These are phyloP conservation scores for Inga oerstediana DNA, from an alignment of 306 rosid genomes.

Conservation along the genomic window DNA sequence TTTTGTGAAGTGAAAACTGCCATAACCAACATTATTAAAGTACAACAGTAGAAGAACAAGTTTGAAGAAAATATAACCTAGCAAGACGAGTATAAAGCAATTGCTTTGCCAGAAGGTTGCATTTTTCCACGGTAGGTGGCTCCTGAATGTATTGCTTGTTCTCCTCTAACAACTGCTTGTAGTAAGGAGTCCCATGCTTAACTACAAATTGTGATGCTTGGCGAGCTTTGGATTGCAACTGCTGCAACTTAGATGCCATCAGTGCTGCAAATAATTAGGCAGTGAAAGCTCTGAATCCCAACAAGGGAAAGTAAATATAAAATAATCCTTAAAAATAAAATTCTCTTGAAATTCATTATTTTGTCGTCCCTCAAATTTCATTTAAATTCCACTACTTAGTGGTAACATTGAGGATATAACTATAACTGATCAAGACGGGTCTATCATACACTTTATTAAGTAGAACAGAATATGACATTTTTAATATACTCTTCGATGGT, in stretches of 20 bases:
- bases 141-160: constrained; percentile 91
- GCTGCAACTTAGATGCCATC: constrained; percentile 80
- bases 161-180: constrained; percentile 81
- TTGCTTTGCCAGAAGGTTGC: constrained; percentile 75
- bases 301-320: not conserved
- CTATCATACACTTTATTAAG: not conserved
- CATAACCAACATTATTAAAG: constrained; percentile 9
- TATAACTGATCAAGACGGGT: not conserved
- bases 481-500: not conserved
- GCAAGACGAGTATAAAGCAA: constrained; percentile 92
- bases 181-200: constrained; percentile 68
- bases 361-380: not conserved
- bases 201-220: constrained; percentile 72
- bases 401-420: not conserved
- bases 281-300: not conserved
- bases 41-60: not conserved
- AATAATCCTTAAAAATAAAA: not conserved
- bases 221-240: constrained; percentile 76
- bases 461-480: not conserved
- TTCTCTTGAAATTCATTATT: no score
- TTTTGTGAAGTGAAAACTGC: not conserved
- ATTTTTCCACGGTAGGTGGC: constrained; percentile 87
- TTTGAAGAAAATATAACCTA: constrained; percentile 55
- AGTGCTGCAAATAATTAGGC: constrained; percentile 29
- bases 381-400: not conserved